phyloP scores from a whole-genome alignment of 495 filamentous ascomycete genomes.

The Talaromyces thailandensis region DNA sequence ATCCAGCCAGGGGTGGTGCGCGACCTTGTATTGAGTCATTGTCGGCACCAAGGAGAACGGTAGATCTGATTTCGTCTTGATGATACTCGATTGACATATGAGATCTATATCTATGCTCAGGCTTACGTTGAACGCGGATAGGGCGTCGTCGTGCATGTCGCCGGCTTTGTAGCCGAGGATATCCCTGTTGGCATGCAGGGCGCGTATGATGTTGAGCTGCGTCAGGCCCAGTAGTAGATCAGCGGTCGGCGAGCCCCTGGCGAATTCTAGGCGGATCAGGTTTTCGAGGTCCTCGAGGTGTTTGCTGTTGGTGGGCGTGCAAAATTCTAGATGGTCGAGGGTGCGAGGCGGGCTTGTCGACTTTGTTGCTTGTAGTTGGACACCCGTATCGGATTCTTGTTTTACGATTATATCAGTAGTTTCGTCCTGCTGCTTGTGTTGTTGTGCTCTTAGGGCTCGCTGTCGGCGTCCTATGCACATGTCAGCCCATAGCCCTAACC shows the following conservation, averaged over 20 bases:
- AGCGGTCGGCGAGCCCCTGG: slow-evolving; percentile 15
- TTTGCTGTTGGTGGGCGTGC: background rate
- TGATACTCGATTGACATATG: background rate
- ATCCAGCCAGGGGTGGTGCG: slow-evolving; percentile 33
- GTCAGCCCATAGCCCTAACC: background rate
- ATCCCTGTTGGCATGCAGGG: slow-evolving; percentile 15
- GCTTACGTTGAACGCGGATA: slow-evolving; percentile 16
- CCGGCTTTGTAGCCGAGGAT: slow-evolving; percentile 12
- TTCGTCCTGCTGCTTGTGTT: background rate
- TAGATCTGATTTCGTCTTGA: background rate
- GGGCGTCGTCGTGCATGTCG: slow-evolving; percentile 14
- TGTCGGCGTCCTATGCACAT: slow-evolving; percentile 2
- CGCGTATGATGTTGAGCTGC: slow-evolving; percentile 19
- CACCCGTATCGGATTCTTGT: background rate
- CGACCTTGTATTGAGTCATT: slow-evolving; percentile 23
- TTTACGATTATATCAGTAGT: background rate
- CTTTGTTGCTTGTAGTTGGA: background rate
- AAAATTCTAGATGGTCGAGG: background rate
- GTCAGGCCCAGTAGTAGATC: slow-evolving; percentile 21
- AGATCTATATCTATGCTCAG: background rate
- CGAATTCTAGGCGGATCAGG: slow-evolving; percentile 5
- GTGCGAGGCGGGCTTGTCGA: background rate
- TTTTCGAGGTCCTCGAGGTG: slow-evolving; percentile 7
- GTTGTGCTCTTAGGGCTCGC: background rate
- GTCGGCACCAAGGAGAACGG: slow-evolving; percentile 26